Base-by-base conservation (phyloP, 345 rosid genomes). In the Rhizophora apiculata region DNA sequence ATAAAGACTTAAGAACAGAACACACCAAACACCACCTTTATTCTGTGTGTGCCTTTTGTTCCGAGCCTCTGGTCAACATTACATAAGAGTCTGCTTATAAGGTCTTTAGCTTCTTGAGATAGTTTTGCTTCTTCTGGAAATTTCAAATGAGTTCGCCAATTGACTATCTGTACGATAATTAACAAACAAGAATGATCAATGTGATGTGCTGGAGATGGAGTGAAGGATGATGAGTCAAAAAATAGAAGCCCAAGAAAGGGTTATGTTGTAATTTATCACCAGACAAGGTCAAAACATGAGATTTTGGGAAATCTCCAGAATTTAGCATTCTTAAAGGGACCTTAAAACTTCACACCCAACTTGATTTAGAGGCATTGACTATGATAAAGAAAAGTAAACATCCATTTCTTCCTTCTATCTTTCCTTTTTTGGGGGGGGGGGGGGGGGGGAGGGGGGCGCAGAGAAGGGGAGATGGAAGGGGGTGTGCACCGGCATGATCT, bases 1-100 rank as follows among this genome's bases (percentile, higher is more conserved):
- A 51, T 39, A 19, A 32, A 22, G 34, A 52, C 30, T 48, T 60
- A 18, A 65, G 79, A 57, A 58, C 37, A 58, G 59, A 43, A 60
- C 66, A 70, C 63, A 75, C 49, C 71, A 69, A 22, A 60, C 51
- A 72, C 64, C 68, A 87, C 89, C 81, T 85, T 87, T 59, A 87
- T 85, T 79, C 82, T 88, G 69, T 82, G 67, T 51, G 82, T 85
- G 74, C 92, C 89, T 68, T 79, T 85, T 63, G 92, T 83, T 68
- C 92, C 92, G 52, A 87, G 87, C 79, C 92, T 81, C 56, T 78
- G 88, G 63, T 84, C 84, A 62, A 87, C 89, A 64, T 78, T 84
- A 77, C 92, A 87, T 69, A 87, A 78, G 21, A 87, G 88, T 60
- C 78, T 84, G 51, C 81, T 76, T 24, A 87, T 82, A 62, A 87